Conservation (phyloP, 1,139 yeast species). For the Kodamaea ohmeri region DNA sequence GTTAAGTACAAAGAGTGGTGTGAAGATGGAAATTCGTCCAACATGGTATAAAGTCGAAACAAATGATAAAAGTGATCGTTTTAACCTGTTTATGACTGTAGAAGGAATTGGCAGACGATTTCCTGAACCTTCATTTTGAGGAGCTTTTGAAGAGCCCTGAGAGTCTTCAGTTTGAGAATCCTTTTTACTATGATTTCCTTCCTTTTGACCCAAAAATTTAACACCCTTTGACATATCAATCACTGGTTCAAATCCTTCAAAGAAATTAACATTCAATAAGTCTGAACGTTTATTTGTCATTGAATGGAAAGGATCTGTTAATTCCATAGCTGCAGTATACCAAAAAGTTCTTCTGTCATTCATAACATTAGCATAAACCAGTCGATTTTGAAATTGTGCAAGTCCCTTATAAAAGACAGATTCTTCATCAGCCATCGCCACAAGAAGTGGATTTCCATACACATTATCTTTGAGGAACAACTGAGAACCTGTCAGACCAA, state of each 20-base stretch:
- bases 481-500: conserved; percentile 73
- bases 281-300: conserved; percentile 38
- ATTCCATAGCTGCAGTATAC: conserved; percentile 75
- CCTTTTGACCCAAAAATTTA: conserved; percentile 9
- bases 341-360: conserved; percentile 79
- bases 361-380: conserved; percentile 70
- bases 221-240: conserved; percentile 45
- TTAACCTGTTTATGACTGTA: too few relatives aligned
- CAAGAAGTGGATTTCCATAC: conserved; percentile 47
- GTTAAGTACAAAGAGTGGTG: conserved; percentile 55
- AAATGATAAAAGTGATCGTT: too few relatives aligned
- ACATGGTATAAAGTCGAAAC: not conserved
- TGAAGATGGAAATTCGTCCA: conserved; percentile 25
- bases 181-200: not conserved
- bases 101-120: too few relatives aligned
- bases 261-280: conserved; percentile 42
- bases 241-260: conserved; percentile 53
- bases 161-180: too few relatives aligned
- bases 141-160: too few relatives aligned
- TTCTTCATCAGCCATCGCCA: conserved; percentile 60
- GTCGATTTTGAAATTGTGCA: conserved; percentile 45
- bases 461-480: conserved; percentile 58
- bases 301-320: conserved; percentile 58
- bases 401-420: conserved; percentile 62
- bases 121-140: too few relatives aligned